Evolutionary conservation across 2,329 filamentous ascomycete species (phyloP), one percentile per base, ranked within the genome.

Genomic region (Venturia effusa): DNA sequence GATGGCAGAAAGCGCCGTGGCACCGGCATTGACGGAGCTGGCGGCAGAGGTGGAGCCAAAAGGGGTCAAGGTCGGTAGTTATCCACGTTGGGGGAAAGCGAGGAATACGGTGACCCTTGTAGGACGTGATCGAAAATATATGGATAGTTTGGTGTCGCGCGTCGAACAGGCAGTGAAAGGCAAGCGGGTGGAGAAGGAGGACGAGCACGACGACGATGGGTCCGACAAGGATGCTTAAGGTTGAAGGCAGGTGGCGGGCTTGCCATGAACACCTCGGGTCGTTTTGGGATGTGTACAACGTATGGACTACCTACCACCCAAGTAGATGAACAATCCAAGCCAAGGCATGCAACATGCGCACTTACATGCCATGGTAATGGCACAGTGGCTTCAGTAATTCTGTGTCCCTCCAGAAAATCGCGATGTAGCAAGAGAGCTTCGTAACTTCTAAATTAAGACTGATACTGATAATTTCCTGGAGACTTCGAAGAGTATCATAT

Each of bases 21-120:
- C 94, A 15, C 84, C 81, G 22, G 97, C 90, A 73, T 79, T 99
- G 70, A 93, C 91, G 0, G 83, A 90, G 68, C 78, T 97, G 67
- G 90, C 92, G 4, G 82, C 79, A 34, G 84, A 84, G 73, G 88
- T 92, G 27, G 88, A 86, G 73, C 78, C 85, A 0, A 85, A 83
- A 70, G 92, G 91, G 3, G 83, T 97, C 70, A 97, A 97, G 78
- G 91, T 97, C 19, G 94, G 94, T 59, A 96, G 90, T 75, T 97
- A 99, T 76, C 94, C 94, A 41, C 81, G 91, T 64, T 97, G 92
- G 92, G 90, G 89, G 5, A 93, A 90, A 80, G 85, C 85, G 70
- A 82, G 82, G 67, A 97, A 97, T 75, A 94, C 92, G 0, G 91
- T 97, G 59, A 97, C 93, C 13, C 79, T 99, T 62, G 92, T 97